phyloP scores from a whole-genome alignment of 139 green algal genomes.

The Chara braunii region DNA sequence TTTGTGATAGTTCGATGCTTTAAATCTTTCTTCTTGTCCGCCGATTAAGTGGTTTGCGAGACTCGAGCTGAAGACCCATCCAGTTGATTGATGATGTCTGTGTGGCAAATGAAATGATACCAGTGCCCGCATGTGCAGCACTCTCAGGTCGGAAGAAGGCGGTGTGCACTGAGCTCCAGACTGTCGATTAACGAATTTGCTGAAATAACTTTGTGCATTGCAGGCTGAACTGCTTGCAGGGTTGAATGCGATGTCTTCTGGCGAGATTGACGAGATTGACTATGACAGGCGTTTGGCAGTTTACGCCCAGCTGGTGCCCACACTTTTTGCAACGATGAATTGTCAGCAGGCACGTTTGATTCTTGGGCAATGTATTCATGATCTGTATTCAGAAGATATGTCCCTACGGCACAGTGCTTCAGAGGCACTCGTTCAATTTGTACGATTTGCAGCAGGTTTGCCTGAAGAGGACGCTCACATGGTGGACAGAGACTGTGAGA shows the following conservation, averaged over 20 bases:
- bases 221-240: conserved; percentile 16
- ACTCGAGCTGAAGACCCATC: no score
- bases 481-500: not conserved
- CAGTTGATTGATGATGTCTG: no score
- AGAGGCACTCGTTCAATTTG: not conserved
- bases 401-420: conserved; percentile 12
- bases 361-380: not conserved
- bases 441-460: conserved; percentile 13
- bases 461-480: no score
- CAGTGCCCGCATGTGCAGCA: not conserved
- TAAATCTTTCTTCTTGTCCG: no score
- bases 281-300: conserved; percentile 19
- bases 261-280: conserved; percentile 18
- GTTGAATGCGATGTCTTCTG: conserved; percentile 7
- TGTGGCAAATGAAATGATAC: not conserved
- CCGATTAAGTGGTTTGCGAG: no score
- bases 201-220: no score
- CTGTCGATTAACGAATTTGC: no score
- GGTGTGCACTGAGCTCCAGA: no score
- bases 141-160: not conserved
- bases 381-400: conserved; percentile 25
- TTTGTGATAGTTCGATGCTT: no score
- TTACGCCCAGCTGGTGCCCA: conserved; percentile 3
- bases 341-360: not conserved
- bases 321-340: not conserved